phyloP scores from a whole-genome alignment of 73 alveolate species.

The Paramecium sonneborni region DNA sequence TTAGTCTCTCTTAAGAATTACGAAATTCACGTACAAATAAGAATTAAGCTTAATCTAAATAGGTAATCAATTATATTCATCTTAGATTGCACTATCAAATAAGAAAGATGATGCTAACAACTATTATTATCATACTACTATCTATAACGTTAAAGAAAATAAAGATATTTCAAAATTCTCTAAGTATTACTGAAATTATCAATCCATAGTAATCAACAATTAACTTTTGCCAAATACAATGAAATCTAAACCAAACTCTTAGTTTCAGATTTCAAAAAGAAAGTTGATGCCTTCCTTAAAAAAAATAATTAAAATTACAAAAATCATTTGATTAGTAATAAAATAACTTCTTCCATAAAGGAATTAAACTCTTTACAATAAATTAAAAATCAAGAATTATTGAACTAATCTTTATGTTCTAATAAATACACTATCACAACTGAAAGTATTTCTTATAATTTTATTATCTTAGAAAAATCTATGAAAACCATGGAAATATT shows the following conservation, averaged over 20 bases:
- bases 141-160: neutral
- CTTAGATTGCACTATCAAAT: neutral
- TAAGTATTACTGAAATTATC: neutral
- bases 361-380: neutral
- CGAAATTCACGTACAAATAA: neutral
- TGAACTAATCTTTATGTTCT: neutral
- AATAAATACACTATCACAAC: neutral
- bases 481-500: neutral
- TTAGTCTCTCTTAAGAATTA: slow-evolving; percentile 6
- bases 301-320: neutral
- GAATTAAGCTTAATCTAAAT: neutral
- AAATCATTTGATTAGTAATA: neutral
- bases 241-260: neutral
- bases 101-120: neutral
- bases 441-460: neutral
- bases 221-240: neutral
- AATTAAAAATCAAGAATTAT: neutral
- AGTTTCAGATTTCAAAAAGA: slow-evolving; percentile 4
- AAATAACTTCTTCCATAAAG: neutral
- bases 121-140: neutral
- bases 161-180: neutral
- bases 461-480: neutral
- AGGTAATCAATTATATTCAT: neutral
- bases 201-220: neutral
- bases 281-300: neutral